Base-by-base conservation (phyloP, 208 protist species). In the Paratrypanosoma confusum region DNA sequence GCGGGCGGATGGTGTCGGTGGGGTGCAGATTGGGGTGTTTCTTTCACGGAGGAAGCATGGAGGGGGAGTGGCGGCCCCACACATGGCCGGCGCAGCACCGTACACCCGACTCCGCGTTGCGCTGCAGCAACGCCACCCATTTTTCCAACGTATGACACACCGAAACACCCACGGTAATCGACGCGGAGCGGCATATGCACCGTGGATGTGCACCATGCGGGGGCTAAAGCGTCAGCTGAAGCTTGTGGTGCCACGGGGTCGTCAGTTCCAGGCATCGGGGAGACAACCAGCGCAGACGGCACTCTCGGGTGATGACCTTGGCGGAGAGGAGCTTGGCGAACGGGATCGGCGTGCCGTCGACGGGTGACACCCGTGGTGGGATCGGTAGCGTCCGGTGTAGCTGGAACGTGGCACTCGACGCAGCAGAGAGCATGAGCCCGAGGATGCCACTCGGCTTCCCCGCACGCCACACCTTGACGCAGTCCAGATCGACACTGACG, bases 251-350 rank as follows among this genome's bases (percentile, higher is more conserved):
- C 70, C 66, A 81, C 3, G 77, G 81, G 5, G 81, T 76, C 3
- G 55, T 50, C 21, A 90, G 70, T 56, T 86, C 64, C 5, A 90
- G 49, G 41, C 81, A 90, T 39, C 80, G 73, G 25, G 81, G 74
- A 0, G 81, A 90, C 29, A 90, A 57, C 81, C 81, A 90, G 21
- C 55, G 66, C n/a, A 86, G 33, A 13, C 41, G 47, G 27, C 71
- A 84, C 5, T 32, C 39, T 3, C 21, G 11, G n/a, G 26, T 28
- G 2, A 57, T 36, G 14, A 5, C 35, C 22, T 36, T 36, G 0
- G 36, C 8, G 40, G 21, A 26, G 37, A 67, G 65, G 8, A 81
- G 47, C 10, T 59, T 57, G 4, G 71, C 41, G 0, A 56, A 20
- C 18, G 57, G 37, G n/a, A 63, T 25, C 3, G 60, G 45, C 34